Evolutionary conservation across 2,329 filamentous ascomycete species (phyloP).

Genomic region (Aspergillus hortae): DNA sequence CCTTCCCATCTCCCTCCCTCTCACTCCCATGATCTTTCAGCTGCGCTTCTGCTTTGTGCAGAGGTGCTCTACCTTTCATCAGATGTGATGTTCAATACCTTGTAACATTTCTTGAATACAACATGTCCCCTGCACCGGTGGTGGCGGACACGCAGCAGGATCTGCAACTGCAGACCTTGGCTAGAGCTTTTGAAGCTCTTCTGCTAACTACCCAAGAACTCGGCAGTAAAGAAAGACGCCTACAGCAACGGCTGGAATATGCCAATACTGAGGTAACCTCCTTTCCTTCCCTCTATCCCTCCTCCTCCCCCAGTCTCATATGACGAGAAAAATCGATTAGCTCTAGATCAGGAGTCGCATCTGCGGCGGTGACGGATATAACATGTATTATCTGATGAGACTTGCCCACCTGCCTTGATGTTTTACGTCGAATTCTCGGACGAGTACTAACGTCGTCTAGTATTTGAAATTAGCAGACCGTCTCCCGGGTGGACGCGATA

Average conservation of each 20-base stretch:
- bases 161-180: constrained; percentile 34
- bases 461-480: constrained; percentile 33
- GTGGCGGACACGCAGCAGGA: constrained; percentile 29
- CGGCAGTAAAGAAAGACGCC: constrained; percentile 35
- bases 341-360: constrained; percentile 78
- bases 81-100: constrained; percentile 17
- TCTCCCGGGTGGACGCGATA: constrained; percentile 26
- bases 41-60: constrained; percentile 25
- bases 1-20: constrained; percentile 11
- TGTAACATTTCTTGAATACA: constrained; percentile 22
- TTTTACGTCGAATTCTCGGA: constrained; percentile 10
- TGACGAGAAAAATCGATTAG: constrained; percentile 60
- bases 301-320: constrained; percentile 27
- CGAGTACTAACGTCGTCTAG: constrained; percentile 29
- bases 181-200: constrained; percentile 41
- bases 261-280: constrained; percentile 39
- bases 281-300: constrained; percentile 6
- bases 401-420: constrained; percentile 15
- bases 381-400: constrained; percentile 54
- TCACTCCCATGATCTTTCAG: constrained; percentile 14
- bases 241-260: constrained; percentile 36
- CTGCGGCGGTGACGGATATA: constrained; percentile 61
- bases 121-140: constrained; percentile 32
- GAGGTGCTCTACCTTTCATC: constrained; percentile 19
- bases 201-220: constrained; percentile 39